phyloP scores from a whole-genome alignment of 1,284 basidiomycete genomes.

The Pyrrhoderma noxium region DNA sequence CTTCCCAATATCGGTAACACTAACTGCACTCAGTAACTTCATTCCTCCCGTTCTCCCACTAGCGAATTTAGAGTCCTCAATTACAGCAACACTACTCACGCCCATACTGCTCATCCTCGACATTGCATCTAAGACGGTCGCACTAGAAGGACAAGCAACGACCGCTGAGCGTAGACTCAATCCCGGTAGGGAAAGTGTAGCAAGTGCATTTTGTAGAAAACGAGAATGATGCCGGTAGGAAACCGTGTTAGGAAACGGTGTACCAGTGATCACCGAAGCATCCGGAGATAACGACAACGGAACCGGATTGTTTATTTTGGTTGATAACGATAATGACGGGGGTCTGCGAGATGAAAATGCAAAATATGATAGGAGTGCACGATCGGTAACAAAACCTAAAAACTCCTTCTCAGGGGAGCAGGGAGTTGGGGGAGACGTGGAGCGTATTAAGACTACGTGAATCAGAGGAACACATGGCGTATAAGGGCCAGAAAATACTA shows the following conservation, averaged over 20 bases:
- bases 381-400: slow-evolving; percentile 56
- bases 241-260: too few relatives aligned
- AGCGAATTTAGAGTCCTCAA: slow-evolving; percentile 39
- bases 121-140: slow-evolving; percentile 68
- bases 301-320: too few relatives aligned
- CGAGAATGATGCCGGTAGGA: too few relatives aligned
- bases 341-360: too few relatives aligned
- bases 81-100: slow-evolving; percentile 68
- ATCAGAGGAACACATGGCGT: too few relatives aligned
- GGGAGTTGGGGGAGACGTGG: too few relatives aligned
- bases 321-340: too few relatives aligned
- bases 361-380: slow-evolving; percentile 42
- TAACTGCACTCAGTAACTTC: slow-evolving; percentile 60
- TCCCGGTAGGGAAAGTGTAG: slow-evolving; percentile 54
- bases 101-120: slow-evolving; percentile 72
- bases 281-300: too few relatives aligned
- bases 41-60: slow-evolving; percentile 32
- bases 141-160: slow-evolving; percentile 47
- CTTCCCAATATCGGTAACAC: slow-evolving; percentile 71
- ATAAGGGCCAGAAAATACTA: too few relatives aligned
- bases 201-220: slow-evolving; percentile 51
- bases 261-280: too few relatives aligned
- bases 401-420: slow-evolving; percentile 27
- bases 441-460: too few relatives aligned
- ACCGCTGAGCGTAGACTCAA: slow-evolving; percentile 55